A percentile compares a stretch with the other conserved stretches of the same genome.
Evolutionary conservation across 106 monocot species (phyloP).

Genomic region (Apostasia shenzhenica): DNA sequence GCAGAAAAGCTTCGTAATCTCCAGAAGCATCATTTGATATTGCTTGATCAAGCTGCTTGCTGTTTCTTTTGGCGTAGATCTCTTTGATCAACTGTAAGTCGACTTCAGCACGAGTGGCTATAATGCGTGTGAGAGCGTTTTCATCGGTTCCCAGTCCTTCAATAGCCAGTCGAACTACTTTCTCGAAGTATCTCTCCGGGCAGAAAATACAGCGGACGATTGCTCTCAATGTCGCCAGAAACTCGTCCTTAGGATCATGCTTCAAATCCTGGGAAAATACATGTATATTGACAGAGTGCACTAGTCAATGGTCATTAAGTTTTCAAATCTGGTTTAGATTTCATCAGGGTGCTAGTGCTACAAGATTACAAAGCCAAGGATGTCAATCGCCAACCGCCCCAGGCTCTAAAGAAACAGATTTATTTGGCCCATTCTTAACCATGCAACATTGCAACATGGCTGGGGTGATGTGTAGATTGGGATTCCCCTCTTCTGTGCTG

Average conservation of each 20-base stretch:
- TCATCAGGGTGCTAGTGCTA: too few relatives aligned
- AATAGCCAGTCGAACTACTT: slow-evolving; percentile 45
- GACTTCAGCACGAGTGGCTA: slow-evolving; percentile 64
- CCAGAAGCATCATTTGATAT: slow-evolving; percentile 53
- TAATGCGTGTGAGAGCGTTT: slow-evolving; percentile 52
- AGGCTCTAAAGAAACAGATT: too few relatives aligned
- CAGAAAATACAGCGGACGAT: slow-evolving; percentile 28
- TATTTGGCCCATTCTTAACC: too few relatives aligned
- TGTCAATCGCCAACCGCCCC: too few relatives aligned
- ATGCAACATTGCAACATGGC: too few relatives aligned
- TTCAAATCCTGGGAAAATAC: slow-evolving; percentile 51
- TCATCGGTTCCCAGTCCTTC: slow-evolving; percentile 68
- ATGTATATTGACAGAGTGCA: too few relatives aligned
- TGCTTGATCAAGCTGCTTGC: slow-evolving; percentile 35
- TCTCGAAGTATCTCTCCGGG: slow-evolving; percentile 66
- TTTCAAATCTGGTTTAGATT: too few relatives aligned
- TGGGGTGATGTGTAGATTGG: too few relatives aligned
- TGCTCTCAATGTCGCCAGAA: slow-evolving; percentile 41
- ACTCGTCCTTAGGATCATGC: slow-evolving; percentile 52
- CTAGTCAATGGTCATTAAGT: too few relatives aligned
- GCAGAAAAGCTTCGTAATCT: slow-evolving; percentile 58
- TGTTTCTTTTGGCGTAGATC: slow-evolving; percentile 58
- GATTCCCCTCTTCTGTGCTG: too few relatives aligned
- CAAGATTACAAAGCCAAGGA: too few relatives aligned
- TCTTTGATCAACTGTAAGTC: slow-evolving; percentile 56